Base-by-base conservation (phyloP, 2,329 filamentous ascomycete genomes). In the Catunica adiposa region DNA sequence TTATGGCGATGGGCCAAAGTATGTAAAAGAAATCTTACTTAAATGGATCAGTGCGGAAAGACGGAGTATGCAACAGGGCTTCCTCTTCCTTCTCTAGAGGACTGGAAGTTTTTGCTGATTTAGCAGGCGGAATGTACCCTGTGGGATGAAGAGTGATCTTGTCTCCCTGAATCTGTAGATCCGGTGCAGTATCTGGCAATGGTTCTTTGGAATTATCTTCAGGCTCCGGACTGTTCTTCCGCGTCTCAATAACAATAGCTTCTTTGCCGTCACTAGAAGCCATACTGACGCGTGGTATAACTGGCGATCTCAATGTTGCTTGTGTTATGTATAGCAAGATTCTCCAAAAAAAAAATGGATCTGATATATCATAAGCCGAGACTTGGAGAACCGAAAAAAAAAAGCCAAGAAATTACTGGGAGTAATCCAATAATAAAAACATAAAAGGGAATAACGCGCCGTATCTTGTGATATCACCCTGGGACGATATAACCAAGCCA, bases 1-100 rank as follows among this genome's bases (percentile, higher is more conserved):
- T 40, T 8, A 15, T 20, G 20, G 64, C 20, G 63, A 59, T 25
- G 34, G 17, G 55, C 15, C 20, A 40, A 2, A 50, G 14, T 20
- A 22, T 1, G 38, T 22, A 23, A 37, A 34, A 20, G 37, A 29
- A 46, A 22, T 37, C 7, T 31, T 68, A 79, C 73, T 80, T 78
- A 15, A 83, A 68, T 29, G 80, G 80, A 60, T 81, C 78, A 42
- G 77, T 74, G 57, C 90, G 82, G 67, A 97, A 96, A 48, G 89
- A 84, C 51, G 86, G 85, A 76, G 92, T 92, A 65, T 89, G 81
- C 67, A 84, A 81, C 71, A 90, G 82, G 62, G 89, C 71, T 20
- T 82, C 81, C 64, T 83, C 77, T 62, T 89, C 84, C 59, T 77
- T 77, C 53, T 74, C 79, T 46, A 71, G 73, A 5, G 54, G 52